A percentile compares a stretch with the other conserved stretches of the same genome.
Conservation (phyloP, 208 protist species). For the Leishmania turanica region DNA sequence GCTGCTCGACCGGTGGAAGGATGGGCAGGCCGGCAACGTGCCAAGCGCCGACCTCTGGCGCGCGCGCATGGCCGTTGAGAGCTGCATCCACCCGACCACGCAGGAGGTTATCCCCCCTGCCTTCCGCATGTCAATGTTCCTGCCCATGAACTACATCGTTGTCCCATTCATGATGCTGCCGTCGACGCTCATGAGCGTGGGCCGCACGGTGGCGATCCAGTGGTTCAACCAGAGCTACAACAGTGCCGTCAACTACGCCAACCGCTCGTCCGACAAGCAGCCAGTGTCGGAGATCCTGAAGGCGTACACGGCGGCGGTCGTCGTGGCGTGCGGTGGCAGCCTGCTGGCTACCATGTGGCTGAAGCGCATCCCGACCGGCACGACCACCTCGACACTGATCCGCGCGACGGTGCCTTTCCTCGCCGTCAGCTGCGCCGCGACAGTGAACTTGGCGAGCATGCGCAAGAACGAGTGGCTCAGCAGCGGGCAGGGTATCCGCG, state of each 20-base stretch:
- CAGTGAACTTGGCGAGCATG: constrained; percentile 91
- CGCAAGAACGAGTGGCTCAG: constrained; percentile 90
- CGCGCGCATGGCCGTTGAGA: constrained; percentile 83
- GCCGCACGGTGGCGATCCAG: constrained; percentile 87
- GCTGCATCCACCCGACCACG: constrained; percentile 92
- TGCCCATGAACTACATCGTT: constrained; percentile 93
- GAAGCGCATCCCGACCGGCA: constrained; percentile 54
- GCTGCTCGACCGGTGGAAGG: constrained; percentile 61
- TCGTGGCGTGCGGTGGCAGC: constrained; percentile 62
- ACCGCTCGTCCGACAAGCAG: constrained; percentile 92
- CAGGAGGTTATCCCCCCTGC: constrained; percentile 84
- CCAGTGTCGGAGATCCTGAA: constrained; percentile 72
- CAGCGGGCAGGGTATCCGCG: constrained; percentile 69
- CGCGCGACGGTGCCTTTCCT: constrained; percentile 86
- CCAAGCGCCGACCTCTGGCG: constrained; percentile 82
- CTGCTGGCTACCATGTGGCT: constrained; percentile 70
- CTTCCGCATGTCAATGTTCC: constrained; percentile 93
- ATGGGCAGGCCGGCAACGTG: constrained; percentile 27
- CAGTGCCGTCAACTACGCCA: constrained; percentile 94
- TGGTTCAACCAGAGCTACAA: constrained; percentile 95
- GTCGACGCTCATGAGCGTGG: constrained; percentile 62
- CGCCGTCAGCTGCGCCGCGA: constrained; percentile 77
- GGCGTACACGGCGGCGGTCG: constrained; percentile 82
- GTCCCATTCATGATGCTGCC: constrained; percentile 91
- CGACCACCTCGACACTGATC: constrained; percentile 59